Conservation (phyloP, 2,329 filamentous ascomycete genomes). For the Teratosphaeria gauchensis region DNA sequence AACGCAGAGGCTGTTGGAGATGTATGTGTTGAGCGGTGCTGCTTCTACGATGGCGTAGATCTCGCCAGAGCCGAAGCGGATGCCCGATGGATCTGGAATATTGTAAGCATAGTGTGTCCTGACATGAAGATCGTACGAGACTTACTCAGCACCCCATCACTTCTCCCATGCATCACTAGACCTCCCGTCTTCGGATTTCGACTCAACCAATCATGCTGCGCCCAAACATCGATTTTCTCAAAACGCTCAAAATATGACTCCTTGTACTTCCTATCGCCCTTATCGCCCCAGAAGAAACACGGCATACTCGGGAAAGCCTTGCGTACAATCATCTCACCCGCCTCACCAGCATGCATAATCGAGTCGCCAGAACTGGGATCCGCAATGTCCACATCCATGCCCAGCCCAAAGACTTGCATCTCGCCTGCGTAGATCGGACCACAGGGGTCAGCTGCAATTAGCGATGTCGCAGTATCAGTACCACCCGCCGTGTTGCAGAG, state of each 20-base stretch:
- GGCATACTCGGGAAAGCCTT: slow-evolving; percentile 38
- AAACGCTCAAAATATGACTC: slow-evolving; percentile 39
- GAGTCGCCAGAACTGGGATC: slow-evolving; percentile 30
- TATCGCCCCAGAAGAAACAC: slow-evolving; percentile 37
- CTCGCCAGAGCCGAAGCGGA: slow-evolving; percentile 39
- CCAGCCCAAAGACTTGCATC: slow-evolving; percentile 33
- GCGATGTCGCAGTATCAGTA: slow-evolving; percentile 38
- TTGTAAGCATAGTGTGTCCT: neutral
- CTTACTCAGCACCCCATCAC: slow-evolving; percentile 36
- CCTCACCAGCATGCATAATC: slow-evolving; percentile 25
- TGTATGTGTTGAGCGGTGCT: slow-evolving; percentile 26
- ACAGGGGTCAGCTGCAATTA: slow-evolving; percentile 34
- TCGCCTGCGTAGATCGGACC: slow-evolving; percentile 36
- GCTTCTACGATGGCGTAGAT: slow-evolving; percentile 41
- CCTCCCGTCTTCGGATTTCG: slow-evolving; percentile 33
- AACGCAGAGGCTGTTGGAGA: slow-evolving; percentile 32
- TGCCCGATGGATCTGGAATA: slow-evolving; percentile 32
- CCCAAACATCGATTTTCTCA: slow-evolving; percentile 30
- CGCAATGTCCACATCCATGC: slow-evolving; percentile 39
- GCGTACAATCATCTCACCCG: slow-evolving; percentile 38
- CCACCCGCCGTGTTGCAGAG: slow-evolving; percentile 38
- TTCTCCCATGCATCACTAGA: slow-evolving; percentile 35
- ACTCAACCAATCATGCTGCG: slow-evolving; percentile 39
- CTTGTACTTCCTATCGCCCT: slow-evolving; percentile 32
- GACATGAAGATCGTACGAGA: neutral